A percentile compares a stretch with the other conserved stretches of the same genome.
Conservation (phyloP, 1,139 yeast species). For the Geotrichum candidum region DNA sequence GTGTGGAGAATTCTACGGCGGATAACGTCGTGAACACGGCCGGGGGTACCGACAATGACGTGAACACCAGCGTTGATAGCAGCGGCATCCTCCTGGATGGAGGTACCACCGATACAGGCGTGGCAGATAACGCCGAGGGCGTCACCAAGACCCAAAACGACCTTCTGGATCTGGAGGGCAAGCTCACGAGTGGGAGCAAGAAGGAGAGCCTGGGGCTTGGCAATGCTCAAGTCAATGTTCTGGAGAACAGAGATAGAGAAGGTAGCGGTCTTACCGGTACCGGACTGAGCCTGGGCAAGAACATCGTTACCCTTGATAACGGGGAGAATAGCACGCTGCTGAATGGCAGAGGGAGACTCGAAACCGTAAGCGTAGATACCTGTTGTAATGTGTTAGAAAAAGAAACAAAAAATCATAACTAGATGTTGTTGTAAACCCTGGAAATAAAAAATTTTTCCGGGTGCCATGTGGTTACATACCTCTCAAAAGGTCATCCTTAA, state of each 20-base stretch:
- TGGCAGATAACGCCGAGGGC: conserved; percentile 92
- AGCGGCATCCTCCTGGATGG: conserved; percentile 83
- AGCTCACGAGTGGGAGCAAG: conserved; percentile 98
- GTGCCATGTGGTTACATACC: conserved; percentile 23
- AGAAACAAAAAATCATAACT: not conserved
- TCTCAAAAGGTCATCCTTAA: conserved; percentile 41
- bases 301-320: conserved; percentile 96
- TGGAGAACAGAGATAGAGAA: conserved; percentile 95
- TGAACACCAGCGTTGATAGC: conserved; percentile 92
- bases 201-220: conserved; percentile 68
- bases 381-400: conserved; percentile 10
- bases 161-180: conserved; percentile 96
- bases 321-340: conserved; percentile 96
- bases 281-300: conserved; percentile 98
- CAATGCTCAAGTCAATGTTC: conserved; percentile 58
- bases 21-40: conserved; percentile 97
- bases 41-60: conserved; percentile 98
- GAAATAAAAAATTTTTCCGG: not conserved
- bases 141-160: conserved; percentile 87
- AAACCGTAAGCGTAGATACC: conserved; percentile 94
- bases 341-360: conserved; percentile 96
- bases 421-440: not conserved
- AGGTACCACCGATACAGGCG: conserved; percentile 98
- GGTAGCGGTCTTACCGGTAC: conserved; percentile 99
- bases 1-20: conserved; percentile 89